These are phyloP conservation scores for Spathaspora sp. DNA, from an alignment of 805 yeast species.

Conservation along the genomic window DNA sequence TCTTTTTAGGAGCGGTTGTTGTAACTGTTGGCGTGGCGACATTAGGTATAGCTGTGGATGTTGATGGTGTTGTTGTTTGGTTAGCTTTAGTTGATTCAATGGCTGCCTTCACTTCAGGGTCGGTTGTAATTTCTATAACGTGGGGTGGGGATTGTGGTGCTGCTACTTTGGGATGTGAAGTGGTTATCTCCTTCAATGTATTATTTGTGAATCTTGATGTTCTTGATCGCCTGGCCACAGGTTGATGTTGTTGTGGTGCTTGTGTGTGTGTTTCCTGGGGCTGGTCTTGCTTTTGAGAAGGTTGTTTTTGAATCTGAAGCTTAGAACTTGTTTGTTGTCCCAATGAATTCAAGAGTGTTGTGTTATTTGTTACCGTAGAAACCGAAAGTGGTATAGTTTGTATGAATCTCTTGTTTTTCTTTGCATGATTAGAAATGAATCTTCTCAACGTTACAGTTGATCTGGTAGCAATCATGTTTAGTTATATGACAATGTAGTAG, in stretches of 20 bases:
- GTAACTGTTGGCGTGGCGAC: constrained; percentile 3
- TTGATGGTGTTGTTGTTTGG: background rate
- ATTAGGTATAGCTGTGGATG: constrained; percentile 4
- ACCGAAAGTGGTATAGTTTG: constrained; percentile 29
- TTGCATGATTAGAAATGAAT: constrained; percentile 4
- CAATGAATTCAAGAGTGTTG: constrained; percentile 13
- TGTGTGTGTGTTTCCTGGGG: constrained; percentile 23
- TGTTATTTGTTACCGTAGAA: constrained; percentile 9
- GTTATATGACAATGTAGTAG: background rate
- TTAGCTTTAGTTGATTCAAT: constrained; percentile 1
- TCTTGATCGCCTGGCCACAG: constrained; percentile 24
- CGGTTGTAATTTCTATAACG: constrained; percentile 3
- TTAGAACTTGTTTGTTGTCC: constrained; percentile 8
- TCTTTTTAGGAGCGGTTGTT: constrained; percentile 14
- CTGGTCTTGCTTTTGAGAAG: constrained; percentile 22
- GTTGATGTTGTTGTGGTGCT: constrained; percentile 5
- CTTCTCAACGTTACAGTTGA: constrained; percentile 2
- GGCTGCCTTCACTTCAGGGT: constrained; percentile 6
- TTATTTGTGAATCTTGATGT: constrained; percentile 19
- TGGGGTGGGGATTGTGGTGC: constrained; percentile 3
- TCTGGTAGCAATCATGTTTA: constrained; percentile 1
- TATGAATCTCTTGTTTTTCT: constrained; percentile 23
- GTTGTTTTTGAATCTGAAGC: constrained; percentile 7
- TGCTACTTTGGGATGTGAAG: constrained; percentile 2
- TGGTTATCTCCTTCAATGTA: constrained; percentile 7